Conservation (phyloP, 495 filamentous ascomycete species). For the Apodospora peruviana region DNA sequence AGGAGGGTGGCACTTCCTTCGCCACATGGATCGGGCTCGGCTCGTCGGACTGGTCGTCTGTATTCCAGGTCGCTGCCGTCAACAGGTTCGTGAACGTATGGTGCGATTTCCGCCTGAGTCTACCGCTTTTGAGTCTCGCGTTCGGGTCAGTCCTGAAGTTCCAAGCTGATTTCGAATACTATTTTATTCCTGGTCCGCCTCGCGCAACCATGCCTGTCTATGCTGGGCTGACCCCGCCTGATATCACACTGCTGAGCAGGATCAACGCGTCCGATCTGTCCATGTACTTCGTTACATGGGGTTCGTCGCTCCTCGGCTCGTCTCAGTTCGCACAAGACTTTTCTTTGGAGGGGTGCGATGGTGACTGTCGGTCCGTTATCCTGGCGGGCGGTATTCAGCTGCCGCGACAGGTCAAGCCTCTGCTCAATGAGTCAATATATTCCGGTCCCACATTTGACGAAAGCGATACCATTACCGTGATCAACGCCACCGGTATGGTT, state of each 20-base stretch:
- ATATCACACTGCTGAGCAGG: neutral
- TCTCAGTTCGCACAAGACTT: constrained; percentile 5
- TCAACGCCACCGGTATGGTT: constrained; percentile 10
- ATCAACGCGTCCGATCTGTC: constrained; percentile 4
- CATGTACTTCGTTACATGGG: constrained; percentile 7
- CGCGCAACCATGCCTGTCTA: constrained; percentile 5
- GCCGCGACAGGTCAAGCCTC: constrained; percentile 1
- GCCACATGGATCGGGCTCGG: constrained; percentile 4
- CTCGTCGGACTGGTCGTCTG: constrained; percentile 1
- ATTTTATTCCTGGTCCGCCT: constrained; percentile 2
- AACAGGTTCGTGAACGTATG: constrained; percentile 3
- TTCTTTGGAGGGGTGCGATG: neutral
- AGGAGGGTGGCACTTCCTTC: neutral
- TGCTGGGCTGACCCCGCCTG: constrained; percentile 4
- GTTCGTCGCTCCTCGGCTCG: constrained; percentile 5
- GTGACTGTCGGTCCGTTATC: constrained; percentile 4
- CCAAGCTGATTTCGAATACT: constrained; percentile 11
- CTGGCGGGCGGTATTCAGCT: constrained; percentile 7
- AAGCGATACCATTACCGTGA: constrained; percentile 7
- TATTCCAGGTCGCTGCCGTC: constrained; percentile 6
- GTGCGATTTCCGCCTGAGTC: neutral
- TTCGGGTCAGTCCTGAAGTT: constrained; percentile 11
- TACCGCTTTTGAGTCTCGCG: constrained; percentile 2
- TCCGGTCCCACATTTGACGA: neutral
- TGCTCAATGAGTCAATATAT: constrained; percentile 12